phyloP scores from a whole-genome alignment of 2,329 filamentous ascomycete species.

The Colletotrichum tanaceti region DNA sequence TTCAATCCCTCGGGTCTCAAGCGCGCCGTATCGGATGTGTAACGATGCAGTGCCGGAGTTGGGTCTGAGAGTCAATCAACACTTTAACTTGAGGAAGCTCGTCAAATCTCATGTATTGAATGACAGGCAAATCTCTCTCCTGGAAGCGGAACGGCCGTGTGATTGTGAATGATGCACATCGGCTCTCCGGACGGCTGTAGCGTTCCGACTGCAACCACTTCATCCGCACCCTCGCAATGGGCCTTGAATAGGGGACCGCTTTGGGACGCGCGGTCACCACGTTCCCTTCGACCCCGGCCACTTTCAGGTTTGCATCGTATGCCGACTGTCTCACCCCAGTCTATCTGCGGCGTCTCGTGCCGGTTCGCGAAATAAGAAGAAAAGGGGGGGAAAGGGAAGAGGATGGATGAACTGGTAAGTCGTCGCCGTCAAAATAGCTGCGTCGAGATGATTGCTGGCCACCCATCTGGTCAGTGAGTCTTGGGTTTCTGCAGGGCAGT shows the following conservation, averaged over 20 bases:
- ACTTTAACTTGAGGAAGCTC: background rate
- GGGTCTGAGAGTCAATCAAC: background rate
- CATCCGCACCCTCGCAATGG: background rate
- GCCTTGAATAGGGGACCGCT: background rate
- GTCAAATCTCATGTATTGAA: background rate
- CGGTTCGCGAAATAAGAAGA: too few species aligned
- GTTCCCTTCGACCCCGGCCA: constrained; percentile 3
- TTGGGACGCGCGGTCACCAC: background rate
- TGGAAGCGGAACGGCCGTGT: background rate
- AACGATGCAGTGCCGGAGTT: background rate
- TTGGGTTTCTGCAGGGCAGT: background rate
- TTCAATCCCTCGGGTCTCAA: background rate
- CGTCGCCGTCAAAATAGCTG: too few species aligned
- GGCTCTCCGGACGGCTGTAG: background rate
- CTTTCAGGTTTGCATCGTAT: constrained; percentile 9
- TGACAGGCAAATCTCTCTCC: background rate
- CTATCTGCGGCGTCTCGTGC: background rate
- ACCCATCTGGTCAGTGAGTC: background rate
- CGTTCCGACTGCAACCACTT: background rate
- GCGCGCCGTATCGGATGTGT: background rate
- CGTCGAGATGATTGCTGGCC: background rate
- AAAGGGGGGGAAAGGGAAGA: background rate
- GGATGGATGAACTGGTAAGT: background rate
- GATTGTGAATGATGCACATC: too few species aligned
- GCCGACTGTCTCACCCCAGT: background rate